A percentile compares a stretch with the other conserved stretches of the same genome.
phyloP scores from a whole-genome alignment of 2,329 filamentous ascomycete genomes.

The Triangularia setosa region DNA sequence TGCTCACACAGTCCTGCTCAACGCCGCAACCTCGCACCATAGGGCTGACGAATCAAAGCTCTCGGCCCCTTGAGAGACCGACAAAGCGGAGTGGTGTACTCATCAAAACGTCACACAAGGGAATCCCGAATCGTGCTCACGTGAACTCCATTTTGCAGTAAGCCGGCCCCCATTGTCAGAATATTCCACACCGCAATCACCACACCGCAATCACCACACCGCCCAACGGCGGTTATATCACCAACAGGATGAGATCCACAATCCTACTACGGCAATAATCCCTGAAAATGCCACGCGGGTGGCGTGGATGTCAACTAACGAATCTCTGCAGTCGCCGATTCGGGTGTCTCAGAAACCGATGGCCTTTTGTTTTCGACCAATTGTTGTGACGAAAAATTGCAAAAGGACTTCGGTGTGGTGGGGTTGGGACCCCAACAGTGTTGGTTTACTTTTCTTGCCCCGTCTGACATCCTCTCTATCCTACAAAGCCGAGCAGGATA shows the following conservation, averaged over 20 bases:
- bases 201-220: neutral
- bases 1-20: neutral
- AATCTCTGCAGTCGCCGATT: neutral
- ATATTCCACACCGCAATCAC: neutral
- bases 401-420: neutral
- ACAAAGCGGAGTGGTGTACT: neutral
- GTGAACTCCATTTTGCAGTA: neutral
- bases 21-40: neutral
- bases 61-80: neutral
- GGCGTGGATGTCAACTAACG: neutral
- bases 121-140: neutral
- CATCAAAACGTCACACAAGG: neutral
- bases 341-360: neutral
- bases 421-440: neutral
- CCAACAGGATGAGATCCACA: neutral
- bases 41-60: neutral
- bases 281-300: neutral
- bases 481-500: neutral
- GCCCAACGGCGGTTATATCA: neutral
- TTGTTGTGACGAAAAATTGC: neutral
- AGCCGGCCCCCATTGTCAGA: neutral
- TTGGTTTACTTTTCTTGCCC: neutral
- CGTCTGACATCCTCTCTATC: neutral
- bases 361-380: neutral
- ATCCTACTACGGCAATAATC: neutral